Evolutionary conservation across 768 basidiomycete genomes (phyloP).

Genomic region (Filobasidium wieringae): DNA sequence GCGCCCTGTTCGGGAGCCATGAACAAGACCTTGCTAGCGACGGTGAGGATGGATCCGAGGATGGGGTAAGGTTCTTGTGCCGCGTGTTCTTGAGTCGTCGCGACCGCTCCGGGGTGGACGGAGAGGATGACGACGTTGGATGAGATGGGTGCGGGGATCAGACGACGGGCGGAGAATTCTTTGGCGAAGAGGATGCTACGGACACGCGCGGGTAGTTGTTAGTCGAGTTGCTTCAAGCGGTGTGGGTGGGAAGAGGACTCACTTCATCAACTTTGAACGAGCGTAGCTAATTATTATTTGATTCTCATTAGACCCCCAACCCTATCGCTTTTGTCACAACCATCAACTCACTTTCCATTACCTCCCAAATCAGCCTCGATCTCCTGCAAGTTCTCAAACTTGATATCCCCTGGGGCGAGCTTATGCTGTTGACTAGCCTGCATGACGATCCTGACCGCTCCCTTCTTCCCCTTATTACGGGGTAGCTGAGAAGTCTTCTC

Average conservation of each 20-base stretch:
- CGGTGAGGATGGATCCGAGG: constrained; percentile 27
- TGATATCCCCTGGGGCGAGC: constrained; percentile 22
- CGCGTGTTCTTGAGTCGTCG: constrained; percentile 34
- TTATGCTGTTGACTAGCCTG: constrained; percentile 32
- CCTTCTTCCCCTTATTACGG: constrained; percentile 12
- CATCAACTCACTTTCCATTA: constrained; percentile 21
- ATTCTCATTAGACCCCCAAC: background rate
- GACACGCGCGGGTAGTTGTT: background rate
- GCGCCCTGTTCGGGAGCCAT: constrained; percentile 36
- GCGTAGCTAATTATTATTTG: constrained; percentile 15
- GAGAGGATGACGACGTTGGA: constrained; percentile 27
- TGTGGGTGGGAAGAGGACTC: constrained; percentile 10
- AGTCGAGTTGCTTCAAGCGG: background rate
- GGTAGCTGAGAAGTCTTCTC: constrained; percentile 23
- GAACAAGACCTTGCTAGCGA: constrained; percentile 27
- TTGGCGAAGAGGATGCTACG: constrained; percentile 29
- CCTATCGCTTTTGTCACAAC: background rate
- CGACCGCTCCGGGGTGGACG: constrained; percentile 36
- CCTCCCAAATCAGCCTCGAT: constrained; percentile 20
- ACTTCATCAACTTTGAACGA: constrained; percentile 32
- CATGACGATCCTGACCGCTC: constrained; percentile 29
- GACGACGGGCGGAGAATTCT: constrained; percentile 25
- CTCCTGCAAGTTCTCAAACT: constrained; percentile 33
- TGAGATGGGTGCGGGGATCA: constrained; percentile 19
- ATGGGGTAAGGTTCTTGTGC: constrained; percentile 31